These are phyloP conservation scores for Bruguiera sexangula DNA, from an alignment of 345 rosid genomes.

Conservation along the genomic window DNA sequence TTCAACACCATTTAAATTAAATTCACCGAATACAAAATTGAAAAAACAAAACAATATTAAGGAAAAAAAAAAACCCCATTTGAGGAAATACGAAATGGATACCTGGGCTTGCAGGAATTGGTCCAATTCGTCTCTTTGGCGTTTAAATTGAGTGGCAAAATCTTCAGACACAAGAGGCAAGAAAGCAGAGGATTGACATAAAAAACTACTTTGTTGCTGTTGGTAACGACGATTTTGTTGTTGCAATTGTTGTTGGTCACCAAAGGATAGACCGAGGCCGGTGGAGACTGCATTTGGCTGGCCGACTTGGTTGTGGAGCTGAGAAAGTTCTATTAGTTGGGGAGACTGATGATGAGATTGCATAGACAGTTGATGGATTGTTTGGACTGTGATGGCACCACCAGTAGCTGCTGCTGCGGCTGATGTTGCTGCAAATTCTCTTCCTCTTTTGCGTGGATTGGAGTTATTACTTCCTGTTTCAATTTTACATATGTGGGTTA, in stretches of 20 bases:
- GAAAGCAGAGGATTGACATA: slow-evolving; percentile 30
- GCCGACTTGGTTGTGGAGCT: slow-evolving; percentile 35
- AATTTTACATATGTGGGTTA: too few species aligned
- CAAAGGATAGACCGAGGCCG: slow-evolving; percentile 68
- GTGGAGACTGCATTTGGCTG: slow-evolving; percentile 71
- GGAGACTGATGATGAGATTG: slow-evolving; percentile 36
- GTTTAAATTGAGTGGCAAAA: slow-evolving; percentile 56
- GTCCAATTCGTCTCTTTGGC: slow-evolving; percentile 71
- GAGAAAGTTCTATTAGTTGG: slow-evolving; percentile 54
- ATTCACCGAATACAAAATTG: background rate
- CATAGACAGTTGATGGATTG: slow-evolving; percentile 33
- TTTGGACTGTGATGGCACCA: slow-evolving; percentile 3
- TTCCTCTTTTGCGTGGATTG: slow-evolving; percentile 59
- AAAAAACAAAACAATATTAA: too few species aligned
- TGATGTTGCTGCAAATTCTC: slow-evolving; percentile 29
- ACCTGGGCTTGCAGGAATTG: slow-evolving; percentile 82
- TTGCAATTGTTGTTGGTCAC: slow-evolving; percentile 30
- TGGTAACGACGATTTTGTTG: too few species aligned
- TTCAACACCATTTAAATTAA: background rate
- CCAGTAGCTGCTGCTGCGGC: background rate
- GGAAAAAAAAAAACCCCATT: background rate
- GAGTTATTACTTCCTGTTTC: slow-evolving; percentile 7
- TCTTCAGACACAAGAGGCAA: slow-evolving; percentile 44
- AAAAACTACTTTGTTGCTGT: slow-evolving; percentile 31
- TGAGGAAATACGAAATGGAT: slow-evolving; percentile 11